Evolutionary conservation across 345 rosid species (phyloP).

Genomic region (Geranium rotundifolium): DNA sequence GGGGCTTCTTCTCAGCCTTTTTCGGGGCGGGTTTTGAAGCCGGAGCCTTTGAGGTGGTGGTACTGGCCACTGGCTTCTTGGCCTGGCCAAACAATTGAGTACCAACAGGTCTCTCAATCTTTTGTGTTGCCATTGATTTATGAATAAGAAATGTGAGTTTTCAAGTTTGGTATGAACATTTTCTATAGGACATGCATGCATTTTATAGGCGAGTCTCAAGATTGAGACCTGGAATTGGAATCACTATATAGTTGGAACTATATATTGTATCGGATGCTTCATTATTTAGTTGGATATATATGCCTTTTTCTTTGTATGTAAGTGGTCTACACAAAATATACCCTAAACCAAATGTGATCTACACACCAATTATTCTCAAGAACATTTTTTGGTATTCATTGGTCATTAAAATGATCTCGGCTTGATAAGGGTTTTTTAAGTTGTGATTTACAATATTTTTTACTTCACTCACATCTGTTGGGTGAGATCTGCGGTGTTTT

Average conservation of each 20-base stretch:
- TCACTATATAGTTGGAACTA: background rate
- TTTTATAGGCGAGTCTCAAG: background rate
- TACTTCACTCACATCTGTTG: too few species aligned
- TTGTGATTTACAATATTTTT: too few species aligned
- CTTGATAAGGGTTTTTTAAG: too few species aligned
- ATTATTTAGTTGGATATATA: background rate
- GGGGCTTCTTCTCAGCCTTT: slow-evolving; percentile 15
- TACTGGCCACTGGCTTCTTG: background rate
- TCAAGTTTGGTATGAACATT: too few species aligned
- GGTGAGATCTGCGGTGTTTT: too few species aligned
- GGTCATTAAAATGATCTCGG: too few species aligned
- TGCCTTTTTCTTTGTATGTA: too few species aligned
- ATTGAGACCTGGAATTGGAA: background rate
- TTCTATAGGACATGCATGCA: background rate
- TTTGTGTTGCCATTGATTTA: slow-evolving; percentile 1
- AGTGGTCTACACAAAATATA: too few species aligned
- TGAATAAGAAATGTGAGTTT: too few species aligned
- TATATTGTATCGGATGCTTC: background rate
- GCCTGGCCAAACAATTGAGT: slow-evolving; percentile 1
- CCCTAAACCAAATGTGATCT: too few species aligned
- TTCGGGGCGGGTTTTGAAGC: slow-evolving; percentile 13
- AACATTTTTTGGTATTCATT: too few species aligned
- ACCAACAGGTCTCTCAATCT: slow-evolving; percentile 5
- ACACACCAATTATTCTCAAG: too few species aligned
- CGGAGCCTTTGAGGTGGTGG: background rate